Conservation (phyloP, 2,329 filamentous ascomycete genomes). For the Colletotrichum gigasporum region DNA sequence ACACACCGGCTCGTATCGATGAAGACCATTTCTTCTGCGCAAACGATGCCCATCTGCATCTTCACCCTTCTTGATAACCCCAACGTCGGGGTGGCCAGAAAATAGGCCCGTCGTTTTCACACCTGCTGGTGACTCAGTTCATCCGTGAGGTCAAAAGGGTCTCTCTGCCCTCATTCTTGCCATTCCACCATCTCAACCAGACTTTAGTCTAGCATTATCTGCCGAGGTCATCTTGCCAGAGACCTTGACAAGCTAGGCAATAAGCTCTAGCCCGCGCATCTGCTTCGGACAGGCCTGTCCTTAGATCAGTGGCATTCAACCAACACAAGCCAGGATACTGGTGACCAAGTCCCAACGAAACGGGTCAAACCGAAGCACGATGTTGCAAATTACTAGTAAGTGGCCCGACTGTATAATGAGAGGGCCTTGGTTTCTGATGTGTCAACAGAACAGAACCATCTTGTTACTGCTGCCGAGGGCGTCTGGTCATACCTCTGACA, state of each 20-base stretch:
- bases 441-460: not conserved
- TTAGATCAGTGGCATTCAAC: not conserved
- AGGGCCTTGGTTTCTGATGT: not conserved
- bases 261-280: not conserved
- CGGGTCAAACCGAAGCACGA: not conserved
- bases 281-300: not conserved
- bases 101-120: slow-evolving; percentile 45
- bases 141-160: slow-evolving; percentile 6
- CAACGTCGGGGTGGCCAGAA: slow-evolving; percentile 58
- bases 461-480: not conserved
- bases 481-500: slow-evolving; percentile 3
- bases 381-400: slow-evolving; percentile 15
- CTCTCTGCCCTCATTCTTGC: not conserved
- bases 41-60: slow-evolving; percentile 35
- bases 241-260: not conserved
- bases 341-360: not conserved
- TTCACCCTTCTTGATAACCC: slow-evolving; percentile 52
- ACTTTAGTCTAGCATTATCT: not conserved
- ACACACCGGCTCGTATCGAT: not conserved
- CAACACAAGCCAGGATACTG: not conserved
- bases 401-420: no score
- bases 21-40: not conserved
- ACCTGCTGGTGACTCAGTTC: slow-evolving; percentile 37
- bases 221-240: not conserved
- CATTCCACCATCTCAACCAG: not conserved